A percentile compares a stretch with the other conserved stretches of the same genome.
These are phyloP conservation scores for Rhodotorula mucilaginosa DNA, from an alignment of 1,284 basidiomycete species.

Conservation along the genomic window DNA sequence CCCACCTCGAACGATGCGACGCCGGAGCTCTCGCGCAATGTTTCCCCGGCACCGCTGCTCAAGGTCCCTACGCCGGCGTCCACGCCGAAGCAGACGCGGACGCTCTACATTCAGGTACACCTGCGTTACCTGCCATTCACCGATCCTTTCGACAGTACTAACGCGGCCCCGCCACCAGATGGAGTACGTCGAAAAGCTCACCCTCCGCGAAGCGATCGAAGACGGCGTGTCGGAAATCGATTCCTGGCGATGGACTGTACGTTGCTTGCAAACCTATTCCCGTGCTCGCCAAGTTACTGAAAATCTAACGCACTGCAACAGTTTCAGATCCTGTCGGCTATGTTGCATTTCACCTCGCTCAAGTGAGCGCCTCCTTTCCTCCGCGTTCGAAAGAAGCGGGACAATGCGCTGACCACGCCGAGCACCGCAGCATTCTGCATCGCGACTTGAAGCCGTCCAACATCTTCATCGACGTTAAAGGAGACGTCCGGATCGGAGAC, in stretches of 20 bases:
- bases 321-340: slow-evolving; percentile 43
- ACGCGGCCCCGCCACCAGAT: slow-evolving; percentile 16
- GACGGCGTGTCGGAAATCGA: slow-evolving; percentile 43
- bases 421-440: slow-evolving; percentile 42
- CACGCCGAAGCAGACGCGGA: slow-evolving; percentile 31
- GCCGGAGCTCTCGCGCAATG: slow-evolving; percentile 12
- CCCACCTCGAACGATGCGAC: slow-evolving; percentile 10
- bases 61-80: background rate
- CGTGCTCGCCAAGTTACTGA: background rate
- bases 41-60: background rate
- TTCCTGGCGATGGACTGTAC: slow-evolving; percentile 41
- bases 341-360: slow-evolving; percentile 44
- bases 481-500: slow-evolving; percentile 45
- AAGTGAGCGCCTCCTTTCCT: slow-evolving; percentile 28
- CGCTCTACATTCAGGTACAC: slow-evolving; percentile 43
- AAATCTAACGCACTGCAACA: background rate
- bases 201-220: slow-evolving; percentile 42
- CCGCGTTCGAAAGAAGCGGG: slow-evolving; percentile 30
- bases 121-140: too few relatives aligned
- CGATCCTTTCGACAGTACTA: background rate
- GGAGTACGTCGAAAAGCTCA: slow-evolving; percentile 43
- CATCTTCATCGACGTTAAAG: slow-evolving; percentile 43
- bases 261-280: background rate
- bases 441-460: slow-evolving; percentile 45
- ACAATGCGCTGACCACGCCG: slow-evolving; percentile 3